Base-by-base conservation (phyloP, 805 yeast species). In the Teunomyces funiuensis region DNA sequence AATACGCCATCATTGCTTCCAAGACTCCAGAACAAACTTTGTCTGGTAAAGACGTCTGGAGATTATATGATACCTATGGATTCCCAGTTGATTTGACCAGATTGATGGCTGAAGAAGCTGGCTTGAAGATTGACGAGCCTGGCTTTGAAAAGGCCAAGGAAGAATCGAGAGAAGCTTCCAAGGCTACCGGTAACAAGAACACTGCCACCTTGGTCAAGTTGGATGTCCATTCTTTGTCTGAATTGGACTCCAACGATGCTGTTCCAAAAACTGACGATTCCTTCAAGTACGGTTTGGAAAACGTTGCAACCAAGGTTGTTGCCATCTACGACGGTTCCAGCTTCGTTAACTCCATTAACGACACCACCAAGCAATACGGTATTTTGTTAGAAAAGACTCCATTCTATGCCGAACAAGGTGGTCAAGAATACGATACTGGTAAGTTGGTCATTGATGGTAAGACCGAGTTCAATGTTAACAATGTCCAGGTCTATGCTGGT, bases 321-420 rank as follows among this genome's bases (percentile, higher is more conserved):
- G 87, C 85, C 40, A 76, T 93, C 47, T 82, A 82, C 54, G 76
- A 81, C 50, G 88, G 88, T 29, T 66, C 76, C 33, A 65, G 71
- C 25, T 88, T 89, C 52, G 80, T 79, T 38, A 69, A 75, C 33
- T 52, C 71, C 7, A 65, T 75, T 23, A 33, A 51, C 14, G 73
- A 67, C 26, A 43, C 58, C 4, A 61, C 70, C 19, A 52, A 57
- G 40, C 88, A 86, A 61, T 68, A 76, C 51, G 99, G 99, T 63
- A 66, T 93, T 40, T 63, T 93, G 37, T 74, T 93, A 45, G 95
- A 93, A 62, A 85, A 80, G 64, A 88, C 98, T 18, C 93, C 95
- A 63, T 88, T 93, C 69, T 93, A 93, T 60, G 98, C 99, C 38
- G 99, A 93, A 72, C 95, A 88, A 69, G 99, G 99, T 80, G 99